phyloP scores from a whole-genome alignment of 345 rosid species.

The Diplotaxis tenuifolia region DNA sequence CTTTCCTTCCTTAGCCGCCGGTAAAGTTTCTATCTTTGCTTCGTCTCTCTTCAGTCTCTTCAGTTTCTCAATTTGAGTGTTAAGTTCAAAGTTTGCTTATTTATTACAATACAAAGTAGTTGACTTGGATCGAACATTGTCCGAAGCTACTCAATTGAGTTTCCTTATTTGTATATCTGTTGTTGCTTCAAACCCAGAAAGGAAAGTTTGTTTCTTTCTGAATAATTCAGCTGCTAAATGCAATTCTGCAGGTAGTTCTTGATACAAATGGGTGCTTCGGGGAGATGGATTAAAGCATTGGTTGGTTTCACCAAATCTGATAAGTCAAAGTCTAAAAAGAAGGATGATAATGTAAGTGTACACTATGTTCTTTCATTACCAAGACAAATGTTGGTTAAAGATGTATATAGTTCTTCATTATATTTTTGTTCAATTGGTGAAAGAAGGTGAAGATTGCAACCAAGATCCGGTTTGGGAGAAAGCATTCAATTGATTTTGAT shows the following conservation, averaged over 20 bases:
- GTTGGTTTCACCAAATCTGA: slow-evolving; percentile 79
- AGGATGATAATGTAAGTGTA: slow-evolving; percentile 59
- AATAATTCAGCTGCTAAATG: slow-evolving; percentile 8
- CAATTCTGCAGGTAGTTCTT: slow-evolving; percentile 29
- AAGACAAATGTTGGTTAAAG: background rate
- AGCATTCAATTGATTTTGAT: slow-evolving; percentile 60
- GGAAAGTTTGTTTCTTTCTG: background rate
- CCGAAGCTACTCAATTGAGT: slow-evolving; percentile 6
- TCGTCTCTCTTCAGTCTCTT: background rate
- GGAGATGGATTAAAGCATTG: slow-evolving; percentile 92
- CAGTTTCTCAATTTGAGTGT: background rate
- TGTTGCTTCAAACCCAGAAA: background rate
- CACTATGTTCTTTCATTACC: background rate
- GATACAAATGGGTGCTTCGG: slow-evolving; percentile 78
- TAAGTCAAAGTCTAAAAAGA: slow-evolving; percentile 67
- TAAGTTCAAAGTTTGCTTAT: background rate
- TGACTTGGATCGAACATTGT: slow-evolving; percentile 14
- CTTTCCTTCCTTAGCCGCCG: slow-evolving; percentile 15
- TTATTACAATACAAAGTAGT: background rate
- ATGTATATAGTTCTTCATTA: background rate
- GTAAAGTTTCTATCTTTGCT: slow-evolving; percentile 7
- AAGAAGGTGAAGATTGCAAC: slow-evolving; percentile 54
- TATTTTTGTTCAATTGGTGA: slow-evolving; percentile 15
- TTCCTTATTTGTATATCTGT: slow-evolving; percentile 8
- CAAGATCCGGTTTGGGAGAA: slow-evolving; percentile 61